Percentiles rank a stretch among this genome's conserved stretches.
phyloP scores from a whole-genome alignment of 2,329 filamentous ascomycete genomes.

The Arachnomyces sp. region DNA sequence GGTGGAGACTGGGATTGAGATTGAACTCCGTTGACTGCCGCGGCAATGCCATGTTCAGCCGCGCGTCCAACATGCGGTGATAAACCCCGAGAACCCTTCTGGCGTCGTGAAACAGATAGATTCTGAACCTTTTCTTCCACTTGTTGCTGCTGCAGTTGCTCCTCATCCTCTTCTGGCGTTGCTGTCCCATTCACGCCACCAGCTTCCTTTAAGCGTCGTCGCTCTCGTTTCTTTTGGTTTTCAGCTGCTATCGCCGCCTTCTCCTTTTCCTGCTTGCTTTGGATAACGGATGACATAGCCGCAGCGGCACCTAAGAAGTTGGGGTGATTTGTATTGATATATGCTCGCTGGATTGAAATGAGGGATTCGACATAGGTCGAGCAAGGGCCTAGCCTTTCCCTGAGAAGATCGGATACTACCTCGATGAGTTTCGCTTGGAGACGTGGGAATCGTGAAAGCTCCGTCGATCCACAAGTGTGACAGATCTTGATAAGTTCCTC shows the following conservation, averaged over 20 bases:
- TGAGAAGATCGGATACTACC: conserved; percentile 89
- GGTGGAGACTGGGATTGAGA: conserved; percentile 54
- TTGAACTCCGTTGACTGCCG: conserved; percentile 56
- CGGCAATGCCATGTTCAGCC: conserved; percentile 59
- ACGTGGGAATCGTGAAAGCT: conserved; percentile 83
- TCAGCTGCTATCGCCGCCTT: conserved; percentile 71
- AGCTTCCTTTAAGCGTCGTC: conserved; percentile 69
- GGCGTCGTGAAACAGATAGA: conserved; percentile 50
- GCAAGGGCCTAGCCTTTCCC: conserved; percentile 82
- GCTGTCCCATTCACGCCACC: conserved; percentile 67
- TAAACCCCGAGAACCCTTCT: conserved; percentile 65
- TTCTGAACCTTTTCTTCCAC: conserved; percentile 43
- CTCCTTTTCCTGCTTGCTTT: conserved; percentile 89
- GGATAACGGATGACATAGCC: conserved; percentile 95
- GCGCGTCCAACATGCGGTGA: conserved; percentile 64
- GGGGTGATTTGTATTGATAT: conserved; percentile 98
- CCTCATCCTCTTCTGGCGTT: conserved; percentile 58
- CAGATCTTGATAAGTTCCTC: conserved; percentile 99
- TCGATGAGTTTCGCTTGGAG: conserved; percentile 96
- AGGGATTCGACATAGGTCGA: conserved; percentile 91
- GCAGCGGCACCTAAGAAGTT: conserved; percentile 96
- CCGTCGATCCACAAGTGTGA: conserved; percentile 93
- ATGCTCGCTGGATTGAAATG: conserved; percentile 93
- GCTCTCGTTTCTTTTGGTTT: conserved; percentile 79
- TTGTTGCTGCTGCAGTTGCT: conserved; percentile 47